Evolutionary conservation across 306 rosid species (phyloP), one percentile per base, ranked within the genome.

Genomic region (Amphicarpaea edgeworthii): DNA sequence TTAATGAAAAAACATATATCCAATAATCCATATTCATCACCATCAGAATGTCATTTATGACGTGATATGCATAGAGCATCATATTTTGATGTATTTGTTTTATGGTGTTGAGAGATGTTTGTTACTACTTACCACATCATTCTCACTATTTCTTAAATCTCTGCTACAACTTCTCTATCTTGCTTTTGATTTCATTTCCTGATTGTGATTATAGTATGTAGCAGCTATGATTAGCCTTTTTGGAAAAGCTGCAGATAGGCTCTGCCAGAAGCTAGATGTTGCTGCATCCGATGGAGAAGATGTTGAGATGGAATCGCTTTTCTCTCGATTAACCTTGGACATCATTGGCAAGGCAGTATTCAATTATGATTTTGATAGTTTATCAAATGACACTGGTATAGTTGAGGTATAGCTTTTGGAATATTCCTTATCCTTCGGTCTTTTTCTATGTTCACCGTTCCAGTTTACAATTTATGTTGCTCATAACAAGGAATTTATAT

Each of bases 241-340:
- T 5, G 97, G 99, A 84, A 89, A 90, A 92, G 99, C 99, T 73
- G 77, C 97, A 70, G 97, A 95, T 57, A 86, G 91, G 88, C 99
- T 95, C 80, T 95, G 99, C 86, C 85, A 76, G 75, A 92, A 90
- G 89, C 90, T 95, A 72, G 97, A 95, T 57, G 83, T 79, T 32
- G 96, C 97, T 40, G 97, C 95, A 75, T 86, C 83, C 70, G 90
- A 88, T 72, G 97, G 97, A 72, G 93, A 92, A 85, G 97, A 92
- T 79, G 97, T 87, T 24, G 99, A 95, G 79, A 90, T 95, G 99
- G 99, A 95, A 80, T 95, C 99, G 51, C 93, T 92, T 77, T 95
- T 95, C 90, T 95, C 99, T 21, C 90, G 87, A 83, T 86, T 95
- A 88, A 95, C 99, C 40, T 82, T 95, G 83, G 99, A 95, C 60